Base-by-base conservation (phyloP, 129 eudicot genomes). In the Oenanthe sinensis region DNA sequence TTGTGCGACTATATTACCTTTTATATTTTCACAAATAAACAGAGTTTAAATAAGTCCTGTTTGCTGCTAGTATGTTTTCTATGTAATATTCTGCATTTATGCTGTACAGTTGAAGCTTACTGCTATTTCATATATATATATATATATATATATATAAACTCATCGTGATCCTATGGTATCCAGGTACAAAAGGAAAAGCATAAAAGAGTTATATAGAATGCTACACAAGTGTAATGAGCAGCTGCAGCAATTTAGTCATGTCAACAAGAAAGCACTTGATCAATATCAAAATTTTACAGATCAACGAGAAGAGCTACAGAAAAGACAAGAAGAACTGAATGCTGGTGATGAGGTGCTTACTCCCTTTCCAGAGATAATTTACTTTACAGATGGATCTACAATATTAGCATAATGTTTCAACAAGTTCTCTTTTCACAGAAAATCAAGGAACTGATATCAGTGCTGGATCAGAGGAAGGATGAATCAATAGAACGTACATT, bases 401-500 rank as follows among this genome's bases (percentile, higher is more conserved):
- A 45, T 79, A 17, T 46, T 42, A 37, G 52, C 22, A 46, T 17
- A 43, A 36, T 7, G 30, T 75, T 83, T 15, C 47, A 12, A 74
- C 70, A 70, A 55, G 69, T 79, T 65, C 54, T 20, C 43, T 79
- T 28, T 65, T 83, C 65, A 85, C 89, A 95, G 99, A 96, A 96
- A 92, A 96, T 96, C 69, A 87, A 88, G 81, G 99, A 92, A 78
- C 93, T 96, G 65, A 90, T 96, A 73, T 74, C 94, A 33, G 99
- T 90, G 52, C 87, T 96, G 86, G 99, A 96, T 79, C 97, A 87
- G 83, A 89, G 97, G 75, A 96, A 96, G 86, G 99, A 96, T 74
- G 99, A 96, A 86, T 92, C 99, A 10, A 96, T 96, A 69, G 99
- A 96, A 70, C 99, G 99, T 22, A 96, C 99, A 44, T 96, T 96